These are phyloP conservation scores for Diphasiastrum complanatum DNA, from an alignment of 83 land plant species.

Conservation along the genomic window DNA sequence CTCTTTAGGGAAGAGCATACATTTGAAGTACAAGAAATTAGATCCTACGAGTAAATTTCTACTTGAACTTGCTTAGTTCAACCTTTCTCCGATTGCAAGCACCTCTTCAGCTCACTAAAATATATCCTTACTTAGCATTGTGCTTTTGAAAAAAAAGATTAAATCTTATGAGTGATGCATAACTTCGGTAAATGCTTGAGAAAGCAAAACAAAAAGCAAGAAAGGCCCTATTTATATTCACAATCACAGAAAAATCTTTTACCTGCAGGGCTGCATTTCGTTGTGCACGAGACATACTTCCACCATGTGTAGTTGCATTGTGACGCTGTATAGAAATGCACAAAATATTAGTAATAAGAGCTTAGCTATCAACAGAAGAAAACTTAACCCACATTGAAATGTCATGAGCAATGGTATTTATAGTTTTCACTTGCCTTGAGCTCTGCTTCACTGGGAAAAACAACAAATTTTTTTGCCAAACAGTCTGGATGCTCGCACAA, in stretches of 20 bases:
- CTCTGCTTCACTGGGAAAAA: slow-evolving; percentile 72
- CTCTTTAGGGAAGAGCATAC: no score
- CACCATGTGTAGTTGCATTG: slow-evolving; percentile 89
- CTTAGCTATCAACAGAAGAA: neutral
- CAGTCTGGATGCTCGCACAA: slow-evolving; percentile 82
- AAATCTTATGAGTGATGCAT: no score
- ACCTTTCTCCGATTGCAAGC: no score
- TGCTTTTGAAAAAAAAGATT: no score
- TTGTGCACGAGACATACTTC: slow-evolving; percentile 79
- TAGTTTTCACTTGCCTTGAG: slow-evolving; percentile 51
- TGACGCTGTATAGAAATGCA: slow-evolving; percentile 56
- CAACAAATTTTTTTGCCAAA: slow-evolving; percentile 79
- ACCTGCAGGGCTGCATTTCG: slow-evolving; percentile 95
- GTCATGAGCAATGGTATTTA: neutral
- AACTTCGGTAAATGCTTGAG: no score
- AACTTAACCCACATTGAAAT: neutral
- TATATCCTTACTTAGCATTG: no score
- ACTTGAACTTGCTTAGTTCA: no score
- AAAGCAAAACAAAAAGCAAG: no score
- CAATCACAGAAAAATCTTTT: neutral
- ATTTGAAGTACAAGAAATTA: no score
- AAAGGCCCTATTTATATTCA: neutral
- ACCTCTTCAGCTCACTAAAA: no score
- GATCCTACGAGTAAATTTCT: no score
- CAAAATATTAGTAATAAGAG: neutral